Base-by-base conservation (phyloP, 2,329 filamentous ascomycete species). In the Exophiala calicioides region DNA sequence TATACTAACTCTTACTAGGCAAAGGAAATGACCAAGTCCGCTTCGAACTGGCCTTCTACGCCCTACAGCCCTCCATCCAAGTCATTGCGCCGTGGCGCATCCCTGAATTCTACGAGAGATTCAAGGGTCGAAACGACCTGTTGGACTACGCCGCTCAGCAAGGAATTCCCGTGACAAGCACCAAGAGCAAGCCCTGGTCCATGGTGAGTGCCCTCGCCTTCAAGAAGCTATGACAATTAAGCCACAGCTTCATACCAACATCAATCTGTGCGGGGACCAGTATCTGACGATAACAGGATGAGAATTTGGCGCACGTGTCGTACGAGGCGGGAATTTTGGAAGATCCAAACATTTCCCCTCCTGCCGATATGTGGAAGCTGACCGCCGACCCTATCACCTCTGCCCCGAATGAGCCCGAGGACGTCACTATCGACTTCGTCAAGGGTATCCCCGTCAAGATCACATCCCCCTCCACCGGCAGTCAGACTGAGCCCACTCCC, bases 281-380 rank as follows among this genome's bases (percentile, higher is more conserved):
- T n/a, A 37, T 37, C 34, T 35, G 32, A 35, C 24, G 24, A 27
- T 27, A 7, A n/a, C 24, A 27, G 24, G 80, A 84, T 59, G 81
- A 84, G 68, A 87, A 88, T 71, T 62, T 86, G 55, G 82, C 81
- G 36, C 85, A 88, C 42, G 61, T 58, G 53, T 52, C 39, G 50
- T 90, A 89, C 66, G 86, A 90, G 71, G 81, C 81, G 36, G 85
- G 85, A 59, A 81, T 84, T 54, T 76, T 88, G 49, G 85, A 88
- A 69, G 80, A 81, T 56, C 77, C 77, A 32, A 69, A 78, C 63
- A 71, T 75, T 55, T 40, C 77, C 81, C 23, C 80, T 49, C 86
- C 86, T 44, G 75, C 79, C 58, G 85, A 90, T 66, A 86, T 91
- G 82, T 91, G 88, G 88, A 90, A 81, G 61, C 74, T 84, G 60